Conservation (phyloP, 1,139 yeast species). For the Yamadazyma sp. region DNA sequence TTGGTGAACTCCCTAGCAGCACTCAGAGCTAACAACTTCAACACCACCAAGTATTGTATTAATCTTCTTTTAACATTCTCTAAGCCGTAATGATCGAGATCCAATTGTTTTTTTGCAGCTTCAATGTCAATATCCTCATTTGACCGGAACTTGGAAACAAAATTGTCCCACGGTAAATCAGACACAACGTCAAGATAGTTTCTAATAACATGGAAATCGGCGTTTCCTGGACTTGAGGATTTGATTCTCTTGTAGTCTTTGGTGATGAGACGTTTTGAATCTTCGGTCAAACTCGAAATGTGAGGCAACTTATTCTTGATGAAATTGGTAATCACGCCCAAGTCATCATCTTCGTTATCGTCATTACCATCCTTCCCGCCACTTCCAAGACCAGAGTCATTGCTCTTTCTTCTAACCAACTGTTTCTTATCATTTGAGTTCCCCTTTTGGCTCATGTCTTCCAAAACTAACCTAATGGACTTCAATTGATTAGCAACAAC, state of each 20-base stretch:
- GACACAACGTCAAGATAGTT: conserved; percentile 69
- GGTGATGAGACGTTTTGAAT: conserved; percentile 57
- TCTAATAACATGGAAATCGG: conserved; percentile 73
- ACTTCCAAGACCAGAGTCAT: conserved; percentile 9
- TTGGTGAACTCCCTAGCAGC: conserved; percentile 28
- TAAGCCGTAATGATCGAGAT: conserved; percentile 83
- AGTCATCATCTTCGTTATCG: conserved; percentile 44
- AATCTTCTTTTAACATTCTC: conserved; percentile 78
- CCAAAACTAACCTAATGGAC: conserved; percentile 54
- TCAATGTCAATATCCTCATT: conserved; percentile 51
- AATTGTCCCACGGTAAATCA: conserved; percentile 64
- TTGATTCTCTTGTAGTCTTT: conserved; percentile 66
- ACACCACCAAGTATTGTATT: conserved; percentile 77
- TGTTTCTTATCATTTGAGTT: conserved; percentile 15
- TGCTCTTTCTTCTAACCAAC: conserved; percentile 16
- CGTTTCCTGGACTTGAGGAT: conserved; percentile 63
- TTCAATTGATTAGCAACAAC: conserved; percentile 63
- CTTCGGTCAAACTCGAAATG: conserved; percentile 37
- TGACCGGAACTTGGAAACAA: conserved; percentile 36
- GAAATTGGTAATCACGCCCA: conserved; percentile 44
- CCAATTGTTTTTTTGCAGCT: conserved; percentile 60
- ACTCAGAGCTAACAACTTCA: conserved; percentile 56
- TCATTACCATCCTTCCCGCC: conserved; percentile 22
- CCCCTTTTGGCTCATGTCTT: conserved; percentile 42
- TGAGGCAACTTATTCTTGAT: conserved; percentile 47